phyloP scores from a whole-genome alignment of 257 asterid genomes.

The Datura wrightii region DNA sequence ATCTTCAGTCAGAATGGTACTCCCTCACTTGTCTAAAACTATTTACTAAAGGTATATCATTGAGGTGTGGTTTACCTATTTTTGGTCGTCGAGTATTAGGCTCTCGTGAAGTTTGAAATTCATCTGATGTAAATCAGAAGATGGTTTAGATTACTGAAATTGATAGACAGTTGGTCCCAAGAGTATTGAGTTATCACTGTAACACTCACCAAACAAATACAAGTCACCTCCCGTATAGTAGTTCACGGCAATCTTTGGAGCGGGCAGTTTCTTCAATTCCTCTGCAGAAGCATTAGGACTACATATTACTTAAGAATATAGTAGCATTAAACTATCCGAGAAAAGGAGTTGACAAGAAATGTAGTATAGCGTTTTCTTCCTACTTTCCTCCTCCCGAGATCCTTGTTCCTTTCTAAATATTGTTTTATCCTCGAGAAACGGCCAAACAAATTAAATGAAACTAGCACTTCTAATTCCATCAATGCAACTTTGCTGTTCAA shows the following conservation, averaged over 20 bases:
- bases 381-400: background rate
- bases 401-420: background rate
- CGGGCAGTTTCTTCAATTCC: constrained; percentile 70
- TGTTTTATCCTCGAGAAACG: background rate
- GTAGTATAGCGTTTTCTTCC: background rate
- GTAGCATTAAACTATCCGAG: background rate
- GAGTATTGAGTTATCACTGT: background rate
- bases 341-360: background rate
- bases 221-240: constrained; percentile 91
- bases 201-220: constrained; percentile 84
- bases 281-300: constrained; percentile 48
- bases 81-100: constrained; percentile 87
- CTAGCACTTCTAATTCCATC: background rate
- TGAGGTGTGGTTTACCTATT: constrained; percentile 58
- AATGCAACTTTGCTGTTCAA: background rate
- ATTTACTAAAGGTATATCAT: background rate
- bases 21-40: background rate
- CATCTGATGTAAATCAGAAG: constrained; percentile 57
- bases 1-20: background rate
- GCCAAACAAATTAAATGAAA: background rate
- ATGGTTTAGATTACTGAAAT: background rate
- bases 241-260: constrained; percentile 76
- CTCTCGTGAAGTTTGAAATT: constrained; percentile 83
- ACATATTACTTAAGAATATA: background rate
- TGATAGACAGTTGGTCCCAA: background rate